phyloP scores from a whole-genome alignment of 2,329 filamentous ascomycete genomes.

The Alternaria postmessia region DNA sequence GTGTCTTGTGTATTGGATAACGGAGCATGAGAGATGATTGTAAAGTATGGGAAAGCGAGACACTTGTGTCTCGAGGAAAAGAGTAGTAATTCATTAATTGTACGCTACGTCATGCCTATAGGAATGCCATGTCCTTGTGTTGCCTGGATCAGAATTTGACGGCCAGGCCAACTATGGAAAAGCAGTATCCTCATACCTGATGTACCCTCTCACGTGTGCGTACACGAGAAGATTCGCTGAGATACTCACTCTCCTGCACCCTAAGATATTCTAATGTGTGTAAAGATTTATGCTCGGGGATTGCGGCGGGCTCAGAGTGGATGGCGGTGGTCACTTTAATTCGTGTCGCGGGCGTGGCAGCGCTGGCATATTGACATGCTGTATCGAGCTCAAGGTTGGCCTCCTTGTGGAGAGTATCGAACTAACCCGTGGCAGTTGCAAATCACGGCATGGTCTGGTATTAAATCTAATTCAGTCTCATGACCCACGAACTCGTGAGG shows the following conservation, averaged over 20 bases:
- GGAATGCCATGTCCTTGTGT: background rate
- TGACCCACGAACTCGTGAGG: background rate
- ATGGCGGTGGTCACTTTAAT: background rate
- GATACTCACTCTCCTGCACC: background rate
- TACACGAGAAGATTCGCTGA: background rate
- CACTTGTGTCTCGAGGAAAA: background rate
- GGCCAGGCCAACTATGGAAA: background rate
- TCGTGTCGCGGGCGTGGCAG: background rate
- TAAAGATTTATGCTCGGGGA: background rate
- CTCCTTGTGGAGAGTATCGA: background rate
- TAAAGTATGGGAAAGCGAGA: background rate
- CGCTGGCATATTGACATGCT: background rate
- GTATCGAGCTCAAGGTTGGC: background rate
- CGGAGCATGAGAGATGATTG: slow-evolving; percentile 1
- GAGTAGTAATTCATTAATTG: slow-evolving; percentile 8
- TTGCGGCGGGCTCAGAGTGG: background rate
- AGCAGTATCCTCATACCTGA: background rate
- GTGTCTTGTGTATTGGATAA: slow-evolving; percentile 2
- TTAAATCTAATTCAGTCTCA: background rate
- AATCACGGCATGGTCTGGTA: background rate
- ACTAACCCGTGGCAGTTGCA: background rate
- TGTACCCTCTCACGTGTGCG: background rate
- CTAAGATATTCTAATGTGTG: background rate
- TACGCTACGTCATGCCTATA: background rate
- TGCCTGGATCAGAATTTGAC: background rate